These are phyloP conservation scores for Lactuca sativa DNA, from an alignment of 129 eudicot genomes.

Conservation along the genomic window DNA sequence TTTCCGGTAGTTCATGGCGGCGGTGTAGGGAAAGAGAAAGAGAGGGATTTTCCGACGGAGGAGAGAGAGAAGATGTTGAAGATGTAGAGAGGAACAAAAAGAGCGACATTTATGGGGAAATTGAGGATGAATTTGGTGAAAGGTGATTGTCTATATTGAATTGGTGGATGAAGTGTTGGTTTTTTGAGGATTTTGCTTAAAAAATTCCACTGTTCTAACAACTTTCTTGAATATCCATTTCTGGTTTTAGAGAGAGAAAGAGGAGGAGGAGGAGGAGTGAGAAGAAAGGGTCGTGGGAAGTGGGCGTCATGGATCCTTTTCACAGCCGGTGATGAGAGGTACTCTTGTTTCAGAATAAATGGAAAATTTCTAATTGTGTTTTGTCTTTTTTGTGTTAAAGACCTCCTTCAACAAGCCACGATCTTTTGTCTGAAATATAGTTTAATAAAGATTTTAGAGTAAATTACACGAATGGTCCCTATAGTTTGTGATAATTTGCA, in stretches of 20 bases:
- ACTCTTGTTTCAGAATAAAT: conserved; percentile 16
- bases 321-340: conserved; percentile 23
- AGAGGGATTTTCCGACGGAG: conserved; percentile 30
- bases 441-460: too few relatives aligned
- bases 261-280: conserved; percentile 7
- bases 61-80: neutral
- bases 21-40: conserved; percentile 27
- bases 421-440: neutral
- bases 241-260: conserved; percentile 26
- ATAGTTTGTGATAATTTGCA: too few relatives aligned
- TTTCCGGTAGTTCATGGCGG: conserved; percentile 54
- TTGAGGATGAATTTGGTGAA: conserved; percentile 58
- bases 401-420: neutral
- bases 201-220: neutral
- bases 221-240: neutral
- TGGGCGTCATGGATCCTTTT: conserved; percentile 16
- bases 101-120: conserved; percentile 23
- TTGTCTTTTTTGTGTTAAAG: neutral
- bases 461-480: too few relatives aligned
- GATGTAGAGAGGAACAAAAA: conserved; percentile 6
- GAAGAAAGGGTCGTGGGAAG: conserved; percentile 26
- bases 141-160: conserved; percentile 48
- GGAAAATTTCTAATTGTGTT: conserved; percentile 10
- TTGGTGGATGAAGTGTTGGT: conserved; percentile 12
- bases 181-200: conserved; percentile 7